Evolutionary conservation across 208 protist species (phyloP).

Genomic region (Trypanosoma vivax): DNA sequence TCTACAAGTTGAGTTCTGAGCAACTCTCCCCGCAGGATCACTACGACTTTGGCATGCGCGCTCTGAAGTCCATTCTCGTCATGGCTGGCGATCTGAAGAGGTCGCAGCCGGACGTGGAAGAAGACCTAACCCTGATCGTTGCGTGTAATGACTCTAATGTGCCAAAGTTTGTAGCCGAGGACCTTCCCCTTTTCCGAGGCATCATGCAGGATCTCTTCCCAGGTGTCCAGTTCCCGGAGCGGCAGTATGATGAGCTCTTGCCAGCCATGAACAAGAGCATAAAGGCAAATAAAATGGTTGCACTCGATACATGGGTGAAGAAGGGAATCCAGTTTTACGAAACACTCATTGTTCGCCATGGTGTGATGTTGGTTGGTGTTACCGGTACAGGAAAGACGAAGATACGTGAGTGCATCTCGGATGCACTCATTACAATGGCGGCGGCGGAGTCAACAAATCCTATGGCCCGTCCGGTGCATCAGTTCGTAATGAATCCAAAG

Average conservation of each 20-base stretch:
- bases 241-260: constrained; percentile 91
- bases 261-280: constrained; percentile 83
- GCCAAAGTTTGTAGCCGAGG: constrained; percentile 98
- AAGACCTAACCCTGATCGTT: constrained; percentile 97
- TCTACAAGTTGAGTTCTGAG: constrained; percentile 98
- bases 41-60: constrained; percentile 98
- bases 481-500: constrained; percentile 97
- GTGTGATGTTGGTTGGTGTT: constrained; percentile 98
- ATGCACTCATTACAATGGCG: constrained; percentile 64
- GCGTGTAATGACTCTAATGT: constrained; percentile 97
- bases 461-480: constrained; percentile 77
- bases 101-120: constrained; percentile 92
- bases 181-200: constrained; percentile 96
- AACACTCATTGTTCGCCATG: constrained; percentile 96
- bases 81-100: constrained; percentile 97
- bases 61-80: constrained; percentile 97
- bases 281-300: constrained; percentile 57
- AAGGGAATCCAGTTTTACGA: constrained; percentile 98
- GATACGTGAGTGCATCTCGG: constrained; percentile 70
- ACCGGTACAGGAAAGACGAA: constrained; percentile 95
- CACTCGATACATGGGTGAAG: constrained; percentile 80
- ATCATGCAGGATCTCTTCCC: constrained; percentile 99
- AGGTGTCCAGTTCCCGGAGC: constrained; percentile 90
- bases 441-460: constrained; percentile 46
- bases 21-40: constrained; percentile 96